Conservation (phyloP, 2,329 filamentous ascomycete genomes). For the Aspergillus sp. region DNA sequence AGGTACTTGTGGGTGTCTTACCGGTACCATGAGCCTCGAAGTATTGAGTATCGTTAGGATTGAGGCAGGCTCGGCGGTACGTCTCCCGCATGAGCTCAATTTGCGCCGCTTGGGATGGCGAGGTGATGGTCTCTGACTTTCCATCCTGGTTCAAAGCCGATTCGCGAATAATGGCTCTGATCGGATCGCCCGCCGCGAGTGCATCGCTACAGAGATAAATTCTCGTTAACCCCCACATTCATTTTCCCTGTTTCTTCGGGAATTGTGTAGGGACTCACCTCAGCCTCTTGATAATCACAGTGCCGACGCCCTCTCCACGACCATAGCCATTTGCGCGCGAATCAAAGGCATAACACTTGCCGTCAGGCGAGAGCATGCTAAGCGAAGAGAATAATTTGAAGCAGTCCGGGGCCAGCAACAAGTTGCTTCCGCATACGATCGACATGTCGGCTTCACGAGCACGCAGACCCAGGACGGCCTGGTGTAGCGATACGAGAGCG, state of each 20-base stretch:
- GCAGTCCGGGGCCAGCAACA: conserved; percentile 13
- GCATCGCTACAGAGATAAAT: too few species aligned
- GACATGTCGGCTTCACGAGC: too few species aligned
- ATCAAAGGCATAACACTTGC: conserved; percentile 18
- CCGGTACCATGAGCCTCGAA: conserved; percentile 55
- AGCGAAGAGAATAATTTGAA: too few species aligned
- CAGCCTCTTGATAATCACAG: conserved; percentile 1
- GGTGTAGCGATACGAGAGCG: too few species aligned
- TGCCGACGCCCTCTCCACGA: conserved; percentile 5
- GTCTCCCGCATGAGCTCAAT: conserved; percentile 31
- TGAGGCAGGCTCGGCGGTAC: conserved; percentile 33
- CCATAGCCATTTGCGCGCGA: neutral
- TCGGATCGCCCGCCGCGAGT: neutral
- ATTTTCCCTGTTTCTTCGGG: too few species aligned
- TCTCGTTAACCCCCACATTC: too few species aligned
- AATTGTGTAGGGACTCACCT: too few species aligned
- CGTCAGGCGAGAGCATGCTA: too few species aligned
- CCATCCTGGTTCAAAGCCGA: conserved; percentile 58
- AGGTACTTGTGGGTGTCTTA: too few species aligned
- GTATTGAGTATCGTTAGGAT: conserved; percentile 21
- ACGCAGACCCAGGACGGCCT: conserved; percentile 22
- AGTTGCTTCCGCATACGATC: conserved; percentile 16
- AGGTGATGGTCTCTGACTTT: conserved; percentile 54
- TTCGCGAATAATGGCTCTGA: conserved; percentile 39
- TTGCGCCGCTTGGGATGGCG: conserved; percentile 50